Base-by-base conservation (phyloP, 257 asterid genomes). In the Echites panduratus region DNA sequence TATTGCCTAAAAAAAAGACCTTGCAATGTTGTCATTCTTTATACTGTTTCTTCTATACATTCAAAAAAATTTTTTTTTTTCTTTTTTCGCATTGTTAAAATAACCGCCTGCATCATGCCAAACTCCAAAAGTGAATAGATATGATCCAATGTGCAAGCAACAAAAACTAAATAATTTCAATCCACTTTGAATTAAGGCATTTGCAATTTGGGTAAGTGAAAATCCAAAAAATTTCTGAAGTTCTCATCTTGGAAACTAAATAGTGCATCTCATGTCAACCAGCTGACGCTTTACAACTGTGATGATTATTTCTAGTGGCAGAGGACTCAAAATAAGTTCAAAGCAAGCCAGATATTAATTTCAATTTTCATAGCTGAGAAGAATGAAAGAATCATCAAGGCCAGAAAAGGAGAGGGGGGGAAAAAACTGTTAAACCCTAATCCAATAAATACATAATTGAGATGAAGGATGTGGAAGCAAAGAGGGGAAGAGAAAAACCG, bases 351-450 rank as follows among this genome's bases (percentile, higher is more conserved):
- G 10, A 57, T 54, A 54, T 9, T 7, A 53, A 40, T 38, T 35
- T 0, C 7, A 16, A 38, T 9, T 64, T 38, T 35, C 44, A 56
- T 26, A 64, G 69, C 69, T 11, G 45, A 24, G 43, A 50, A 64
- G 22, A 22, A 19, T 5, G 29, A 65, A 13, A 19, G 50, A 7
- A 32, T n/a, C 67, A 70, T 45, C 9, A 62, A 62, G 45, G 7
- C 32, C 17, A 26, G 32, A 38, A 16, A 67, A 63, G 20, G 17
- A 45, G 48, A 44, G 35, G 57, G 35, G 27, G 10, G 35, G 1
- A 27, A 69, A 7, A 2, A 26, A 4, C 29, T 64, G 69, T 19
- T 66, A 68, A 74, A 70, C 72, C 81, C 79, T 74, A 75, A 75
- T 53, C 49, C 27, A n/a, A 67, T 16, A 44, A 38, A 49, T n/a